Conservation (phyloP, 768 basidiomycete genomes). For the Phaeotremella skinneri region DNA sequence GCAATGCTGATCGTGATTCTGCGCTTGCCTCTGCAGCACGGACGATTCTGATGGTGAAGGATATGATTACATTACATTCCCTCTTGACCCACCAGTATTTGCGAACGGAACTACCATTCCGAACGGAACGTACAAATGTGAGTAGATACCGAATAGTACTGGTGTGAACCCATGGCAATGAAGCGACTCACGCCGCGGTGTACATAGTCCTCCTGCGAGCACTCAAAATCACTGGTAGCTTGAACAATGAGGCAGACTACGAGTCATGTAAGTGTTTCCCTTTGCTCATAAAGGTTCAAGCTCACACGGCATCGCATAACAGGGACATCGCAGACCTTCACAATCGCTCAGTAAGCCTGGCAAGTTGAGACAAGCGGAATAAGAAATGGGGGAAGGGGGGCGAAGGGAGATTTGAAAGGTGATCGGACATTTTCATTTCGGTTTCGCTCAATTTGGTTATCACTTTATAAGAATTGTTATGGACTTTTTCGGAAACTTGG, state of each 20-base stretch:
- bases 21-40: constrained; percentile 6
- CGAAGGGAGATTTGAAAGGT: not conserved
- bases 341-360: constrained; percentile 4
- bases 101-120: constrained; percentile 55
- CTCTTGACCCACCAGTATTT: constrained; percentile 40
- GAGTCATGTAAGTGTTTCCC: constrained; percentile 52
- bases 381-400: too few species aligned
- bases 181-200: not conserved
- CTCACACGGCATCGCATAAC: not conserved
- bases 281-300: not conserved
- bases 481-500: too few species aligned
- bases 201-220: constrained; percentile 54
- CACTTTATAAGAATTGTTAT: too few species aligned
- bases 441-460: too few species aligned
- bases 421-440: too few species aligned
- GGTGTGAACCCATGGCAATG: not conserved
- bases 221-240: constrained; percentile 56
- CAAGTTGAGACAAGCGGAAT: too few species aligned
- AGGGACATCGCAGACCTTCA: constrained; percentile 25
- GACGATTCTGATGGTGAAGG: constrained; percentile 41
- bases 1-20: not conserved
- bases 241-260: constrained; percentile 54
- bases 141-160: constrained; percentile 13
- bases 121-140: constrained; percentile 54
- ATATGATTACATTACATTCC: constrained; percentile 44